Conservation (phyloP, 768 basidiomycete genomes). For the Termitomyces eurrhizus region DNA sequence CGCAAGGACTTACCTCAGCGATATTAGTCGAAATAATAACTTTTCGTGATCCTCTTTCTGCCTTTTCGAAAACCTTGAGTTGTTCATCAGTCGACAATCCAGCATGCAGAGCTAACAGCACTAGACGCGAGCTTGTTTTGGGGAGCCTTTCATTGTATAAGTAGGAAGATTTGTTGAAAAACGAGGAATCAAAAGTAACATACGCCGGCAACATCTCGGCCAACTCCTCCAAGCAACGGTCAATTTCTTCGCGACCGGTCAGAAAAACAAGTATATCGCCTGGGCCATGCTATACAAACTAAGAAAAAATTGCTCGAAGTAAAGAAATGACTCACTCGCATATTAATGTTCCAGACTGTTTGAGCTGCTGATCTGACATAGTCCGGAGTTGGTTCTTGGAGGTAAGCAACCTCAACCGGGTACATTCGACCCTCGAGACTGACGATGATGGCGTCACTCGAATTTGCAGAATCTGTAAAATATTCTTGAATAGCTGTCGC, state of each 20-base stretch:
- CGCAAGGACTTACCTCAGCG: slow-evolving; percentile 61
- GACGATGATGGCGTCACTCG: slow-evolving; percentile 76
- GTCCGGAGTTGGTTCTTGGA: slow-evolving; percentile 71
- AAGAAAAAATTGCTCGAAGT: not conserved
- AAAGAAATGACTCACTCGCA: slow-evolving; percentile 51
- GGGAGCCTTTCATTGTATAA: slow-evolving; percentile 36
- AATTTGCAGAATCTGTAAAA: slow-evolving; percentile 64
- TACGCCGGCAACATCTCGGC: slow-evolving; percentile 76
- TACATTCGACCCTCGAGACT: slow-evolving; percentile 93
- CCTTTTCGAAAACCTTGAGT: slow-evolving; percentile 74
- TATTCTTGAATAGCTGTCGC: slow-evolving; percentile 87
- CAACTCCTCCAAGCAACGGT: slow-evolving; percentile 77
- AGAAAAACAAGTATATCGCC: slow-evolving; percentile 95
- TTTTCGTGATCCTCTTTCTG: slow-evolving; percentile 77
- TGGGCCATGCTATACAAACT: slow-evolving; percentile 53
- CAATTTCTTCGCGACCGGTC: slow-evolving; percentile 96
- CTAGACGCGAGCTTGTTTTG: slow-evolving; percentile 50
- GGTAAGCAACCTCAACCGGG: slow-evolving; percentile 91
- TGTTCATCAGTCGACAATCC: slow-evolving; percentile 89
- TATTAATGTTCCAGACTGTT: slow-evolving; percentile 77
- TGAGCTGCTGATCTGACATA: slow-evolving; percentile 82
- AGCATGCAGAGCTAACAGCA: slow-evolving; percentile 80
- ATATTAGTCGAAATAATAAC: slow-evolving; percentile 94
- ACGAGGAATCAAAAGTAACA: slow-evolving; percentile 6
- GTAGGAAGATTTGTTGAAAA: not conserved